These are phyloP conservation scores for Sungouiella blattae DNA, from an alignment of 805 yeast genomes.

Conservation along the genomic window DNA sequence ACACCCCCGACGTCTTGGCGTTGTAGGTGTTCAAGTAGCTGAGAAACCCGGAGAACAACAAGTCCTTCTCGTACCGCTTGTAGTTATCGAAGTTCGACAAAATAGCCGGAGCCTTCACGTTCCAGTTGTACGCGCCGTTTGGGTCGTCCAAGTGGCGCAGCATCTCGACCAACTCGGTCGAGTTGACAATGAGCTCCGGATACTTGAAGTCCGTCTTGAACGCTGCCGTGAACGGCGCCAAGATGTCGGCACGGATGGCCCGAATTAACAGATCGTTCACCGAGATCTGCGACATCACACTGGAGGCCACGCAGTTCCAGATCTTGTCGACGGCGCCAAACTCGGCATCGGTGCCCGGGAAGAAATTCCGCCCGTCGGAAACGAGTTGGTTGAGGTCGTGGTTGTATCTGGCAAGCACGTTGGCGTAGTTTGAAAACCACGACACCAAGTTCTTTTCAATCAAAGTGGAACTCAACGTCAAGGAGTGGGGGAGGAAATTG, in stretches of 20 bases:
- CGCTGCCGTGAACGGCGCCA: conserved; percentile 51
- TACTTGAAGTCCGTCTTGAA: conserved; percentile 52
- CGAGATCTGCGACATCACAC: conserved; percentile 47
- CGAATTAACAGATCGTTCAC: conserved; percentile 47
- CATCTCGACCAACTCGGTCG: conserved; percentile 41
- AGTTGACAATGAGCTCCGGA: conserved; percentile 52
- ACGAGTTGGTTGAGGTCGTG: conserved; percentile 19
- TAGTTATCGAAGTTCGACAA: conserved; percentile 72
- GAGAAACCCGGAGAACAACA: conserved; percentile 60
- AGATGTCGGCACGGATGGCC: conserved; percentile 50
- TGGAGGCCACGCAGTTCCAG: conserved; percentile 47
- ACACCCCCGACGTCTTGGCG: conserved; percentile 20
- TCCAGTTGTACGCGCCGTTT: conserved; percentile 62
- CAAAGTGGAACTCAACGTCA: conserved; percentile 27
- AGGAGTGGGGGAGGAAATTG: conserved; percentile 32
- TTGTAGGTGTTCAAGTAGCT: conserved; percentile 47
- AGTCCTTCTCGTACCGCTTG: conserved; percentile 57
- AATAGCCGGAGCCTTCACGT: conserved; percentile 69
- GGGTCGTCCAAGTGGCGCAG: conserved; percentile 19
- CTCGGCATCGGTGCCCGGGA: conserved; percentile 20
- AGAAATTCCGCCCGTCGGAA: conserved; percentile 20
- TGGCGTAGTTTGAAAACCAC: conserved; percentile 30
- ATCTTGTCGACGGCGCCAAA: conserved; percentile 39
- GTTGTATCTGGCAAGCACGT: conserved; percentile 18
- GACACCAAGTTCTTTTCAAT: conserved; percentile 27